Base-by-base conservation (phyloP, 2,329 filamentous ascomycete species). In the Orbilia ellipsospora region DNA sequence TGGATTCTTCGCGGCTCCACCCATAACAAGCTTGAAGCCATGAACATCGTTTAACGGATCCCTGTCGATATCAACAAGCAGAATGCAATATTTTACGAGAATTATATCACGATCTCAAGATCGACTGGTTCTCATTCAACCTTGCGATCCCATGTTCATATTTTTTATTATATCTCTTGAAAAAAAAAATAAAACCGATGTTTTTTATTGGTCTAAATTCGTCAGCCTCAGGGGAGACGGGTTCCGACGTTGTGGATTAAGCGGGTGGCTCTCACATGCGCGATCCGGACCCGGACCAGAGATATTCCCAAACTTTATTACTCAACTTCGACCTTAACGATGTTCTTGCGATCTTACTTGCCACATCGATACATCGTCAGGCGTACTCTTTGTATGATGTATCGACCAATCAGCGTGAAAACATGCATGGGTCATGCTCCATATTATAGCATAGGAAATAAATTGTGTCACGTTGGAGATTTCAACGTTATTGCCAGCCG, bases 41-140 rank as follows among this genome's bases (percentile, higher is more conserved):
- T 23, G n/a, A 60, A 72, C 59, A 72, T 64, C 67, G 59, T 64
- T 72, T 51, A 65, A 16, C 4, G 6, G 10, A 51, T 15, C 48
- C 36, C 40, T 23, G 36, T 18, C 5, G 28, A 40, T 40, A 16
- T 15, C 51, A 55, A 55, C 20, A 15, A 26, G 10, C 1, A n/a
- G 52, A 36, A 56, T 40, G 26, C 20, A 56, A 36, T 51, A n/a
- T 20, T 2, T 51, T 18, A 2, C 45, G 4, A 23, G 16, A 20
- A 44, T 44, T 40, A 20, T 23, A 18, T 45, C n/a, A 31, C 50
- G 57, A 68, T 69, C 44, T 36, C 20, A 51, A 13, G 50, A 75
- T 75, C 59, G 26, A 75, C 64, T 69, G 72, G 72, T 56, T 75
- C 72, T 28, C 56, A 48, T 75, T 75, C 50, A 68, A 63, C 54